Base-by-base conservation (phyloP, 805 yeast genomes). In the Candida insectalens region DNA sequence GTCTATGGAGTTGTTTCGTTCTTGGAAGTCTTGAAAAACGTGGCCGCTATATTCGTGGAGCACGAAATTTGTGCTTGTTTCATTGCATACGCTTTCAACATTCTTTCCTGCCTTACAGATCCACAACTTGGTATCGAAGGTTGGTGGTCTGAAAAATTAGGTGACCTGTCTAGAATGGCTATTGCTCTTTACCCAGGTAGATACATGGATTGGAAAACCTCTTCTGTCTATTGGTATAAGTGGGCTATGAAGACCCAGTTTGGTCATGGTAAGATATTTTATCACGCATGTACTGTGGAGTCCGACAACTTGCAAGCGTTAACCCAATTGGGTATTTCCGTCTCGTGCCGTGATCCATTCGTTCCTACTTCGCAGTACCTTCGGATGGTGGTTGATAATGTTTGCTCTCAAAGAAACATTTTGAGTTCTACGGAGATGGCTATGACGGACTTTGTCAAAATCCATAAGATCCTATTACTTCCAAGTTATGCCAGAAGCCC, bases 231-330 rank as follows among this genome's bases (percentile, higher is more conserved):
- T 51, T 84, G 95, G 95, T 84, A 84, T 48, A 65, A 73, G 18
- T 65, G 74, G 19, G 77, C 94, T 3, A 71, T 82, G 72, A 71
- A 72, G 44, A 71, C 81, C 12, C 75, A 77, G 41, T 83, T 77
- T 48, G 88, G 92, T 2, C 87, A 79, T 47, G 95, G 95, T 2
- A 82, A 85, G 51, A 69, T 83, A 14, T 84, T 83, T 47, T 84
- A 84, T 47, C 95, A 84, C 51, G 78, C 80, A 71, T 83, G 92
- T 30, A 83, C 94, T 0, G 94, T 84, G 4, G 89, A 83, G 51
- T 81, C 76, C 49, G 79, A 75, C 51, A 71, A 74, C 41, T 57
- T 83, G 39, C 87, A 81, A 55, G 89, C 92, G 2, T 67, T 83
- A 42, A 85, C 78, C 34, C 79, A 81, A 45, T 69, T 83, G 15